phyloP scores from a whole-genome alignment of 306 rosid species.

The Corylus heterophylla region DNA sequence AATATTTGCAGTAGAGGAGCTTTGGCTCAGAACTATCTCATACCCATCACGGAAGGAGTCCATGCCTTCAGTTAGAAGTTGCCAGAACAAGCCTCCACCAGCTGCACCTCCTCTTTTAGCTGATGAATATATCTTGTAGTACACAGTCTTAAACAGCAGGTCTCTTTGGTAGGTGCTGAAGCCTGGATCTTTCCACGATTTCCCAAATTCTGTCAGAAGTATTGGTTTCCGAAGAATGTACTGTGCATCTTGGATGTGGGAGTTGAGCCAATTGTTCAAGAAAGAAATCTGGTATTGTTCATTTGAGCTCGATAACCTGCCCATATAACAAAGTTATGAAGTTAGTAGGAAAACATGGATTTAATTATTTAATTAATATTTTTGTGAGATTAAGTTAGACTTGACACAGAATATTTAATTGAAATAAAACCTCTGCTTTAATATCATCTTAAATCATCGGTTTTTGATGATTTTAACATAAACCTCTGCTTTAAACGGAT shows the following conservation, averaged over 20 bases:
- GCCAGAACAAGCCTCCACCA: conserved; percentile 84
- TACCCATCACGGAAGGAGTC: conserved; percentile 80
- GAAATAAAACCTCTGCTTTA: no score
- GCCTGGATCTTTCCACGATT: conserved; percentile 64
- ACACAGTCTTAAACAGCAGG: conserved; percentile 57
- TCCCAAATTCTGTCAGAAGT: conserved; percentile 72
- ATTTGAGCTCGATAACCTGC: conserved; percentile 63
- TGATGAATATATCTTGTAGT: conserved; percentile 69
- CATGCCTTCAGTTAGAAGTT: conserved; percentile 81
- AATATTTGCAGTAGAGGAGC: conserved; percentile 70
- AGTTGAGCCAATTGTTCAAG: conserved; percentile 73
- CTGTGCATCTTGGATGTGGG: conserved; percentile 73
- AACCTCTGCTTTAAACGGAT: no score
- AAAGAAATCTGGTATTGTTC: conserved; percentile 59
- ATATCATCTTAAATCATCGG: no score
- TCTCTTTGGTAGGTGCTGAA: conserved; percentile 62
- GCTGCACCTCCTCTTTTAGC: conserved; percentile 81
- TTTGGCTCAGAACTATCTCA: conserved; percentile 65
- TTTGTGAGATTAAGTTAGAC: no score
- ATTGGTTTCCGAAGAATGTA: conserved; percentile 64
- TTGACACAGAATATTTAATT: no score
- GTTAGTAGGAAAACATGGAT: no score
- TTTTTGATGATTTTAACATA: no score
- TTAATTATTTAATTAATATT: no score
- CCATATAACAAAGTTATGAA: not conserved